These are phyloP conservation scores for Ilyonectria robusta DNA, from an alignment of 2,329 filamentous ascomycete species.

Conservation along the genomic window DNA sequence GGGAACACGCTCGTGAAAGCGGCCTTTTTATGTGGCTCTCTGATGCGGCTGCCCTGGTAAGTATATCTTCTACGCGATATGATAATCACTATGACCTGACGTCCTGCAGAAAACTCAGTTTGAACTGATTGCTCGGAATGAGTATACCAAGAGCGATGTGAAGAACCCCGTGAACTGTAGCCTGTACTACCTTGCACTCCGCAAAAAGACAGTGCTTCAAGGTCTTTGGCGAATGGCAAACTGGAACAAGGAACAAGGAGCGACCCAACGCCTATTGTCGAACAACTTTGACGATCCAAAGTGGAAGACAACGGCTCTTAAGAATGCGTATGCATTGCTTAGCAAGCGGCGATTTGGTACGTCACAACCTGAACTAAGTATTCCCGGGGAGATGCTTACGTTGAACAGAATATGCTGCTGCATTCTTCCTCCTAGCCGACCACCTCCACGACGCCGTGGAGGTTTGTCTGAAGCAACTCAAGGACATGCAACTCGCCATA, in stretches of 20 bases:
- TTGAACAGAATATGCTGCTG: slow-evolving; percentile 87
- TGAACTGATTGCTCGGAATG: slow-evolving; percentile 90
- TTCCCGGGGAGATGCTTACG: slow-evolving; percentile 45
- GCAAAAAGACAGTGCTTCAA: slow-evolving; percentile 90
- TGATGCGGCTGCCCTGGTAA: slow-evolving; percentile 81
- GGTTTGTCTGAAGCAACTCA: slow-evolving; percentile 88
- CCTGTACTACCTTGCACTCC: slow-evolving; percentile 90
- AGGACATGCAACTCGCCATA: slow-evolving; percentile 91
- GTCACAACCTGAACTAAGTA: slow-evolving; percentile 39
- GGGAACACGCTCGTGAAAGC: slow-evolving; percentile 87
- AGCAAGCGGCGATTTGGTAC: slow-evolving; percentile 89
- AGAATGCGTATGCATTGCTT: slow-evolving; percentile 96
- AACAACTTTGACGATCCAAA: slow-evolving; percentile 91
- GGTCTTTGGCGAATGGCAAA: slow-evolving; percentile 95
- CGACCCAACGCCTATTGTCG: slow-evolving; percentile 84
- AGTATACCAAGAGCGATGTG: slow-evolving; percentile 89
- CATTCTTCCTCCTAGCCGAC: slow-evolving; percentile 94
- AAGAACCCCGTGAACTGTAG: slow-evolving; percentile 94
- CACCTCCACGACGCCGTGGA: slow-evolving; percentile 87
- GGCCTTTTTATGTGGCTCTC: slow-evolving; percentile 97
- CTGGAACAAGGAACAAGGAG: slow-evolving; percentile 88
- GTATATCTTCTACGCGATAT: slow-evolving; percentile 45
- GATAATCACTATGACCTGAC: slow-evolving; percentile 22
- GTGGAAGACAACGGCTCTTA: slow-evolving; percentile 91
- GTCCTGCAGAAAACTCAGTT: slow-evolving; percentile 73